phyloP scores from a whole-genome alignment of 2,329 filamentous ascomycete species.

The Colletotrichum horii region DNA sequence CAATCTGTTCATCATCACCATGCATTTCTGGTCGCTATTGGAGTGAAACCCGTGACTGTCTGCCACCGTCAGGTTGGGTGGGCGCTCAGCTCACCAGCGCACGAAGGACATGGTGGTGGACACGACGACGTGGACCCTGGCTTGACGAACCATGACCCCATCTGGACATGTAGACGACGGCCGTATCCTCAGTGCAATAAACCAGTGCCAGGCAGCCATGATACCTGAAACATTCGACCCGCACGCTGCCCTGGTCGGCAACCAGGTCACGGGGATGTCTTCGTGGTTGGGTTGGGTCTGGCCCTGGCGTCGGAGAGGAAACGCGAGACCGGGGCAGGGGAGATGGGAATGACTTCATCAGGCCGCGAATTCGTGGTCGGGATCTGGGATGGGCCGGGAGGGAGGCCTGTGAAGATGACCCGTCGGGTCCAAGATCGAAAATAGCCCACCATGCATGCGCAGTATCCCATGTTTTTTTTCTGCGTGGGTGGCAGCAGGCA shows the following conservation, averaged over 20 bases:
- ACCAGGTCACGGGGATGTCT: not conserved
- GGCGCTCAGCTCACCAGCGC: no score
- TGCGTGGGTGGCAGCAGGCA: not conserved
- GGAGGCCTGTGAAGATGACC: not conserved
- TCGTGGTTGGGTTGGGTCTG: not conserved
- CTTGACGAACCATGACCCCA: not conserved
- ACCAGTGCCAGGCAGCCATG: not conserved
- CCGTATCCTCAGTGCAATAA: not conserved
- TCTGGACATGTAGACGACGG: not conserved
- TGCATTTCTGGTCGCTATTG: not conserved
- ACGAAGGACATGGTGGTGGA: not conserved
- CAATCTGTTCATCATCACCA: not conserved
- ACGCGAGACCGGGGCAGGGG: not conserved
- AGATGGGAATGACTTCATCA: not conserved
- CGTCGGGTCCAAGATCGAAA: not conserved
- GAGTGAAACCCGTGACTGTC: no score
- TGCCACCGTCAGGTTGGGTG: no score
- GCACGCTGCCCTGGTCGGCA: not conserved
- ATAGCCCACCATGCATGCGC: not conserved
- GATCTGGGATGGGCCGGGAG: not conserved
- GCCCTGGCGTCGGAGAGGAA: not conserved
- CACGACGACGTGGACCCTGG: not conserved
- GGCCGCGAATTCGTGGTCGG: not conserved
- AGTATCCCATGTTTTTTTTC: not conserved
- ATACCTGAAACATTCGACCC: conserved; percentile 10